Conservation (phyloP, 345 rosid genomes). For the Passiflora organensis region DNA sequence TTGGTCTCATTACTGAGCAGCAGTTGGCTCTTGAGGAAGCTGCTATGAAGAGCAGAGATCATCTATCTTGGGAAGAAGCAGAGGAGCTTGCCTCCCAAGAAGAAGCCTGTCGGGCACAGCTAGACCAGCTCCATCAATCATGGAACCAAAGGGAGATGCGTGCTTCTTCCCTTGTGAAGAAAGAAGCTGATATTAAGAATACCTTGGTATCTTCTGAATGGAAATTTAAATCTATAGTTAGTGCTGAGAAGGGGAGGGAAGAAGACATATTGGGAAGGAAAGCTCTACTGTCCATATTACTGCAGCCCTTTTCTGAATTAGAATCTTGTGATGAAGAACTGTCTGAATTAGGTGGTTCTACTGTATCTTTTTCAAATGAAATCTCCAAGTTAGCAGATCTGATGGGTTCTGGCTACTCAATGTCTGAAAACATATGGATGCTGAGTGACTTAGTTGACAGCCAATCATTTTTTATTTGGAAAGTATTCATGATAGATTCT, state of each 20-base stretch:
- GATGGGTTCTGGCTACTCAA: constrained; percentile 47
- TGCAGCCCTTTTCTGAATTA: constrained; percentile 64
- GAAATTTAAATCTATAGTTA: constrained; percentile 54
- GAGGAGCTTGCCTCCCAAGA: constrained; percentile 95
- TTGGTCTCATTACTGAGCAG: constrained; percentile 76
- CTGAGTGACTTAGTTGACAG: constrained; percentile 46
- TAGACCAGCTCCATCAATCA: constrained; percentile 73
- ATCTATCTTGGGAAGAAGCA: constrained; percentile 96
- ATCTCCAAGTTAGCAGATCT: constrained; percentile 42
- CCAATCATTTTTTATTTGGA: constrained; percentile 84
- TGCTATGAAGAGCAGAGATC: constrained; percentile 76
- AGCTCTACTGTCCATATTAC: constrained; percentile 44
- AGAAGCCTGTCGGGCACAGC: constrained; percentile 85
- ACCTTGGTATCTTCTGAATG: constrained; percentile 48
- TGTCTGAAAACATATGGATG: constrained; percentile 66
- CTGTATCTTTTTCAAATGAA: constrained; percentile 34
- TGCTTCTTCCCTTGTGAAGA: constrained; percentile 50
- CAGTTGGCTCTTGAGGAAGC: constrained; percentile 84
- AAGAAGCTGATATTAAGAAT: constrained; percentile 59
- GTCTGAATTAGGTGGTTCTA: constrained; percentile 37
- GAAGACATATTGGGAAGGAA: constrained; percentile 47
- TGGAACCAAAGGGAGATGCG: constrained; percentile 77
- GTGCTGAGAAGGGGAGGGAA: constrained; percentile 44
- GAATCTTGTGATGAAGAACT: constrained; percentile 52
- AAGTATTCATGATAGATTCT: constrained; percentile 63